Evolutionary conservation across 352 stramenopile genomes (phyloP).

Genomic region (Phytophthora melonis): DNA sequence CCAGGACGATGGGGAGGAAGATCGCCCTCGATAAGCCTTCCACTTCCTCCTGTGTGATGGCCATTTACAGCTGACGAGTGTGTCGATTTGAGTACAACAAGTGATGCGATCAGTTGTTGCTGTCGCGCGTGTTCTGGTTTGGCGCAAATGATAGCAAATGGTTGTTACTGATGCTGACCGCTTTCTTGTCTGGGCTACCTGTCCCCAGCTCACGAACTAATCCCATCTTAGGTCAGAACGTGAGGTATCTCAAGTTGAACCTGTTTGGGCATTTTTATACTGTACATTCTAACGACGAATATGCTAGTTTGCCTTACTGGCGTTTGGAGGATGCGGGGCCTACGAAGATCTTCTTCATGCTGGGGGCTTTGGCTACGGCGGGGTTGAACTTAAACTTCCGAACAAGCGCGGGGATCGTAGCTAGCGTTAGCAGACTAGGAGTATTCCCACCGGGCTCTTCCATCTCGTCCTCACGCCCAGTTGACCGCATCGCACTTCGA

Average conservation of each 20-base stretch:
- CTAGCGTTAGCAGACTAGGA: neutral
- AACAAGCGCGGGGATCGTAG: neutral
- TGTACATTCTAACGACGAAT: neutral
- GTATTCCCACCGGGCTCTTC: too few species aligned
- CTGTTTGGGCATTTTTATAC: neutral
- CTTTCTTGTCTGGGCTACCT: neutral
- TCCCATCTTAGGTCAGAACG: neutral
- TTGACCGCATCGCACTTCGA: too few species aligned
- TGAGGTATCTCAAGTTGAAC: neutral
- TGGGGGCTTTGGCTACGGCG: neutral
- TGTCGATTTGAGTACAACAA: neutral
- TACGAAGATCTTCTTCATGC: neutral
- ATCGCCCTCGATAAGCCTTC: conserved; percentile 18
- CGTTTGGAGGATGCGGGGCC: neutral
- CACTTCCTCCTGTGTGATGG: conserved; percentile 24
- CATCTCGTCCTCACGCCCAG: too few species aligned
- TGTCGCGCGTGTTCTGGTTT: neutral
- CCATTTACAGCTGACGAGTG: neutral
- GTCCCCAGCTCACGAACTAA: neutral
- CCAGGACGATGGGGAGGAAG: conserved; percentile 43
- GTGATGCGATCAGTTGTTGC: neutral
- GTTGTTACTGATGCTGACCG: neutral
- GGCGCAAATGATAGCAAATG: neutral
- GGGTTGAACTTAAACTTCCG: neutral
- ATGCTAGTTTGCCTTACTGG: neutral